Conservation (phyloP, 1,139 yeast species). For the Kurtzmaniella quercitrusa region DNA sequence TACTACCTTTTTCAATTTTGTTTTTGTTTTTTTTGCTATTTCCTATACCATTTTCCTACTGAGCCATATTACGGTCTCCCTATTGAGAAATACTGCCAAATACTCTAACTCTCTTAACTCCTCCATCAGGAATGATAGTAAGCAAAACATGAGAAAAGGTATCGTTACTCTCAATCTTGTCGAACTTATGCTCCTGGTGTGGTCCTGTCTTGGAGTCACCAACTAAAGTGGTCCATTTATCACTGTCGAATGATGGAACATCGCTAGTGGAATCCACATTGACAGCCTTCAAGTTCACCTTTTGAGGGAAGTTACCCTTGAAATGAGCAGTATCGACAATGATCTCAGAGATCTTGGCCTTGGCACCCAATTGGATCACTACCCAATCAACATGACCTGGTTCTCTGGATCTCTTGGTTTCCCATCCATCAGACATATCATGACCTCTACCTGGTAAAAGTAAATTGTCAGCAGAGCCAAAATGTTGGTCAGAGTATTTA, state of each 20-base stretch:
- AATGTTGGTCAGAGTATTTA: slow-evolving; percentile 83
- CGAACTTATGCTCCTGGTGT: slow-evolving; percentile 68
- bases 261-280: slow-evolving; percentile 31
- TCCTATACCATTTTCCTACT: too few species aligned
- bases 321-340: slow-evolving; percentile 89
- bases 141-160: slow-evolving; percentile 64
- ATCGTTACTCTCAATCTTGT: slow-evolving; percentile 20
- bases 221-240: slow-evolving; percentile 64
- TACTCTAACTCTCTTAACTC: slow-evolving; percentile 84
- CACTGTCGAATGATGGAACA: slow-evolving; percentile 33
- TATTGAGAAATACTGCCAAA: slow-evolving; percentile 51
- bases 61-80: too few species aligned
- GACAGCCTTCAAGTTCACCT: slow-evolving; percentile 58
- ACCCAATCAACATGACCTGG: slow-evolving; percentile 92
- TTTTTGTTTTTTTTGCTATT: too few species aligned
- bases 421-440: slow-evolving; percentile 99
- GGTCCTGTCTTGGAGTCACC: slow-evolving; percentile 70
- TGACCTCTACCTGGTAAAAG: slow-evolving; percentile 89
- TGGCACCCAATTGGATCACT: slow-evolving; percentile 69
- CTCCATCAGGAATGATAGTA: slow-evolving; percentile 92
- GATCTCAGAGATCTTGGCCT: slow-evolving; percentile 51
- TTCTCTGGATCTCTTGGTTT: slow-evolving; percentile 82
- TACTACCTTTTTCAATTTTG: too few species aligned
- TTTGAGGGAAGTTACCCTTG: slow-evolving; percentile 91
- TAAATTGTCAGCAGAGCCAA: slow-evolving; percentile 85